A percentile compares a stretch with the other conserved stretches of the same genome.
Conservation (phyloP, 768 basidiomycete genomes). For the Leccinum rimulosum region DNA sequence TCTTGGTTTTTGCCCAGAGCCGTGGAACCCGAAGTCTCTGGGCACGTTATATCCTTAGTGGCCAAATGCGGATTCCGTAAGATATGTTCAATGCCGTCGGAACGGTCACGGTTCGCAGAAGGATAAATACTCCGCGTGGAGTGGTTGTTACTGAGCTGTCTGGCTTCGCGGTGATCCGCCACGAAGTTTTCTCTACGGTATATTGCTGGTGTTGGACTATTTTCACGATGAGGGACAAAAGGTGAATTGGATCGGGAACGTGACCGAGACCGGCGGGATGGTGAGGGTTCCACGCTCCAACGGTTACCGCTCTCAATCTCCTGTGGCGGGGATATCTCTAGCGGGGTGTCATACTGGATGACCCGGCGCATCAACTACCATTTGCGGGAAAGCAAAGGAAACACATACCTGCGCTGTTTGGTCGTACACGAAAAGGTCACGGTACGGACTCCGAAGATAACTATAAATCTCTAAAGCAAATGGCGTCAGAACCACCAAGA, state of each 20-base stretch:
- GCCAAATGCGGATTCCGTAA: background rate
- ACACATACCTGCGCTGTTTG: slow-evolving; percentile 69
- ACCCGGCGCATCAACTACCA: slow-evolving; percentile 5
- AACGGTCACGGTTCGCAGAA: slow-evolving; percentile 3
- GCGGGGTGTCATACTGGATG: slow-evolving; percentile 57
- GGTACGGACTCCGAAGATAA: slow-evolving; percentile 86
- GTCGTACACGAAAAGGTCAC: slow-evolving; percentile 82
- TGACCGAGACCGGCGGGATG: slow-evolving; percentile 27
- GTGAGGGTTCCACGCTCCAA: slow-evolving; percentile 25
- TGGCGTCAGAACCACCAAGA: background rate
- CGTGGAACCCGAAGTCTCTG: slow-evolving; percentile 1
- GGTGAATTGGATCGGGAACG: slow-evolving; percentile 27
- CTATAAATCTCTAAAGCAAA: slow-evolving; percentile 71
- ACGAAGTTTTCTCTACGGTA: slow-evolving; percentile 1
- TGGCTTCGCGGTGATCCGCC: slow-evolving; percentile 5
- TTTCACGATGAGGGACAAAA: slow-evolving; percentile 4
- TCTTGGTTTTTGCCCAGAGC: background rate
- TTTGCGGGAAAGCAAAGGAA: background rate
- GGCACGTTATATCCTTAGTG: no score
- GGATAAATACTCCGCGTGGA: slow-evolving; percentile 2
- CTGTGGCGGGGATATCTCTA: slow-evolving; percentile 38
- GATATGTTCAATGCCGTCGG: background rate
- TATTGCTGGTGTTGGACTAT: background rate
- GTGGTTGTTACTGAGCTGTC: background rate
- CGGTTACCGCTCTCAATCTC: slow-evolving; percentile 23